These are phyloP conservation scores for Aphanomyces invadans DNA, from an alignment of 352 stramenopile genomes.

Conservation along the genomic window DNA sequence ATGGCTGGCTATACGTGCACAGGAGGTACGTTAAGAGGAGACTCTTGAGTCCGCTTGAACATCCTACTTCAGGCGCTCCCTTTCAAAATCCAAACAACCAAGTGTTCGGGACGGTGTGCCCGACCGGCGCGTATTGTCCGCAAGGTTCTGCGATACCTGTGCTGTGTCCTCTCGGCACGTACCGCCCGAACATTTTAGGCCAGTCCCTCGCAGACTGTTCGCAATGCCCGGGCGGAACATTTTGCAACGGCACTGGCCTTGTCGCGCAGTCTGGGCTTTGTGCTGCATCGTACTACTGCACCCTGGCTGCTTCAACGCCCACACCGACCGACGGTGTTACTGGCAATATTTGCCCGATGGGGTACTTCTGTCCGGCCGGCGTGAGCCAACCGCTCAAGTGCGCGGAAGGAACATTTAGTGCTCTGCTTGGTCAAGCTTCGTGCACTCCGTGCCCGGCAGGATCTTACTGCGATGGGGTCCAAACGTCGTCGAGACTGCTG, in stretches of 20 bases:
- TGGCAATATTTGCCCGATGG: constrained; percentile 40
- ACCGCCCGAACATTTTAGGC: constrained; percentile 12
- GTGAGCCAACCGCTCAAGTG: constrained; percentile 32
- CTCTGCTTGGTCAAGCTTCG: constrained; percentile 30
- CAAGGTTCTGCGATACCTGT: constrained; percentile 5
- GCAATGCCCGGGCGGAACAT: constrained; percentile 2
- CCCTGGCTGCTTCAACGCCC: constrained; percentile 3
- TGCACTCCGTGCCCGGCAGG: constrained; percentile 77
- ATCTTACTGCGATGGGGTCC: constrained; percentile 74
- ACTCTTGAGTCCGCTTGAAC: neutral
- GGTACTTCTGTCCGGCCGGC: constrained; percentile 77
- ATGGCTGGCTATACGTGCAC: constrained; percentile 76
- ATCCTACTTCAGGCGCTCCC: neutral
- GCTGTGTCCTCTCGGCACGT: constrained; percentile 5
- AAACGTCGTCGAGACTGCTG: constrained; percentile 36
- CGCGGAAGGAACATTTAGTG: neutral
- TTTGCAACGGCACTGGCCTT: constrained; percentile 15
- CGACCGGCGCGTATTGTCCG: constrained; percentile 5
- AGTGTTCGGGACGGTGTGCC: constrained; percentile 10
- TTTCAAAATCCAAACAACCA: constrained; percentile 17
- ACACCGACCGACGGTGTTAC: constrained; percentile 29
- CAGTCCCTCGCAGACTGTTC: constrained; percentile 5
- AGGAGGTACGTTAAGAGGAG: constrained; percentile 27
- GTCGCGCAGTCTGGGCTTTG: constrained; percentile 23
- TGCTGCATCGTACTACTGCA: constrained; percentile 33